Percentiles rank a stretch among this genome's conserved stretches.
Conservation (phyloP, 2,329 filamentous ascomycete species). For the Myriosclerotinia scirpicola region DNA sequence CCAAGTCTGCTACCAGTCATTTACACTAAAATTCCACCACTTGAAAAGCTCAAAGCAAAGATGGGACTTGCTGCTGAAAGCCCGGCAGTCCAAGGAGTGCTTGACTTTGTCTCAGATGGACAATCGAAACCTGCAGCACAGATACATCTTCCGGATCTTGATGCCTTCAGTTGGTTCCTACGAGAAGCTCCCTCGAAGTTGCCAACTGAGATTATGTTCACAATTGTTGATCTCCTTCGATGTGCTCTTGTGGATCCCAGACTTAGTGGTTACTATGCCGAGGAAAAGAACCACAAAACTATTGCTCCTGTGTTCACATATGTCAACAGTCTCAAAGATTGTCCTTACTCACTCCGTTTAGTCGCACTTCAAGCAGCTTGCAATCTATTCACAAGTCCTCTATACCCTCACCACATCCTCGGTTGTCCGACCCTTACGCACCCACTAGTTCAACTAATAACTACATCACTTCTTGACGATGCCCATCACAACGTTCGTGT, state of each 20-base stretch:
- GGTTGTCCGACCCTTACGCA: conserved; percentile 51
- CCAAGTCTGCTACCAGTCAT: conserved; percentile 60
- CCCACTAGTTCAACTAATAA: conserved; percentile 67
- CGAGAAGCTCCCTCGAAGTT: conserved; percentile 55
- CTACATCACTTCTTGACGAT: conserved; percentile 75
- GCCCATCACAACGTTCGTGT: conserved; percentile 73
- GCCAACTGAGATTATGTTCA: conserved; percentile 68
- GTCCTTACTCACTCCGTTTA: conserved; percentile 79
- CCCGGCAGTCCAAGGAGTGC: conserved; percentile 61
- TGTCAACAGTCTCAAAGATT: conserved; percentile 56
- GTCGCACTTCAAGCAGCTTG: conserved; percentile 81
- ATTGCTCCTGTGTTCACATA: conserved; percentile 60
- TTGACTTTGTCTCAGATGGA: conserved; percentile 68
- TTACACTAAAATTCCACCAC: conserved; percentile 76
- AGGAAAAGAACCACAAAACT: conserved; percentile 67
- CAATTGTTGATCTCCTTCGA: conserved; percentile 81
- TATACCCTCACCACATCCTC: conserved; percentile 67
- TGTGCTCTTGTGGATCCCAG: conserved; percentile 74
- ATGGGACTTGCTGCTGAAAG: conserved; percentile 64
- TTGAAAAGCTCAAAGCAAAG: conserved; percentile 79
- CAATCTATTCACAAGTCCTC: conserved; percentile 76
- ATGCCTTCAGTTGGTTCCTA: conserved; percentile 62
- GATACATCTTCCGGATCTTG: conserved; percentile 69
- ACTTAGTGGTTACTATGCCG: conserved; percentile 78
- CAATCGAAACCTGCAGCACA: conserved; percentile 59